These are phyloP conservation scores for Psilocybe subaeruginosa DNA, from an alignment of 768 basidiomycete species.

Conservation along the genomic window DNA sequence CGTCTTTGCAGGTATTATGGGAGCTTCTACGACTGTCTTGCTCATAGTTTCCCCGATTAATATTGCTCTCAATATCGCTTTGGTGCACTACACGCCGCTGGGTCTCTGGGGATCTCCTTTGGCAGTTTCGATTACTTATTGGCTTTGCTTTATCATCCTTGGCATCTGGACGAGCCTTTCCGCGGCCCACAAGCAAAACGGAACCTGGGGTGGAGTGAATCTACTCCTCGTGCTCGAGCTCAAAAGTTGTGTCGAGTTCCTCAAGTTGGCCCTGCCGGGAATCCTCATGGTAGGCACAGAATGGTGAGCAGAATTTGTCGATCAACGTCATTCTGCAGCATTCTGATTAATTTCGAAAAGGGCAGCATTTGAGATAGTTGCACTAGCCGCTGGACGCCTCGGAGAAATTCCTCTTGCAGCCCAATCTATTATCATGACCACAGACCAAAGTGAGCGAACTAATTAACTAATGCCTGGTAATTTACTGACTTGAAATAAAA, in stretches of 20 bases:
- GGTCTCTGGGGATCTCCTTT: slow-evolving; percentile 69
- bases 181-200: slow-evolving; percentile 53
- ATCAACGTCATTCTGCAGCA: not conserved
- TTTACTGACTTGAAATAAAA: slow-evolving; percentile 14
- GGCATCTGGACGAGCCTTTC: slow-evolving; percentile 52
- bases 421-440: slow-evolving; percentile 81
- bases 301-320: slow-evolving; percentile 48
- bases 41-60: slow-evolving; percentile 70
- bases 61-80: slow-evolving; percentile 53
- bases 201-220: slow-evolving; percentile 67
- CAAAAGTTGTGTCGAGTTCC: slow-evolving; percentile 56
- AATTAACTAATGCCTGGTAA: too few relatives aligned
- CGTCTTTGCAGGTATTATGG: slow-evolving; percentile 64
- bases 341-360: slow-evolving; percentile 33
- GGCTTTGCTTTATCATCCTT: slow-evolving; percentile 65
- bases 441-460: slow-evolving; percentile 62
- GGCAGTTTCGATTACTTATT: slow-evolving; percentile 71
- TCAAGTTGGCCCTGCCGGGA: slow-evolving; percentile 73
- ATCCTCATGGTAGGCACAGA: slow-evolving; percentile 83
- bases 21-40: slow-evolving; percentile 67
- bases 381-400: slow-evolving; percentile 73
- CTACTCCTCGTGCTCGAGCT: slow-evolving; percentile 45
- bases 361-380: slow-evolving; percentile 84
- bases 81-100: slow-evolving; percentile 68
- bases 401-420: slow-evolving; percentile 71